Evolutionary conservation across 2,329 filamentous ascomycete species (phyloP), one percentile per base, ranked within the genome.

Genomic region (Fusarium pseudocircinatum): DNA sequence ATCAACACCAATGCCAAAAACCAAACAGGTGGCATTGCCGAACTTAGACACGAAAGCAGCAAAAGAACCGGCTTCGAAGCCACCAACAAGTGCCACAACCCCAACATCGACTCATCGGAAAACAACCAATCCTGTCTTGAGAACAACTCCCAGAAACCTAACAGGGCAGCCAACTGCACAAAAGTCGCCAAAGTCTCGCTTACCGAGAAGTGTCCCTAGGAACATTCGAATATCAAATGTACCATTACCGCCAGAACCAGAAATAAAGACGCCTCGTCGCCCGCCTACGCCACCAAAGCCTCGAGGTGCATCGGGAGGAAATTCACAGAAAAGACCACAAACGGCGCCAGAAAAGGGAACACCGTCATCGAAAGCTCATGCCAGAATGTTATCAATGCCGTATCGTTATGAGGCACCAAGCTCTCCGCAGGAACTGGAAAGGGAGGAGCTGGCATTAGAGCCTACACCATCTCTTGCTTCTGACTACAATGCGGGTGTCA

Each of bases 271-370:
- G 18, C 56, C 52, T 13, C 60, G 61, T 37, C 71, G 68, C 18
- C 71, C 71, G 24, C 71, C 71, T 32, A 74, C 71, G 32, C 71
- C 71, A 15, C 71, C 71, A 53, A 74, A 74, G 39, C 52, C 71
- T 20, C 67, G 71, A 52, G 37, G 52, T 26, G 49, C 53, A 24
- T 49, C 49, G 30, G 59, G 43, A 37, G 60, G 44, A 20, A 60
- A 46, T 22, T 20, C 32, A 24, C 53, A 62, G 44, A 47, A 54
- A 63, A 69, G 60, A 46, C 57, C 62, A 36, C 50, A 64, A 47
- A 58, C 57, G 36, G 63, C 65, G 34, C 60, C 63, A 30, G 68
- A 59, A 61, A 65, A 74, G 24, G 59, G 52, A 15, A 28, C 22
- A 10, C 36, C 24, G 16, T 37, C 24, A 22, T 40, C 46, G 13